These are phyloP conservation scores for Lactarius pseudohatsudake DNA, from an alignment of 768 basidiomycete species.

Conservation along the genomic window DNA sequence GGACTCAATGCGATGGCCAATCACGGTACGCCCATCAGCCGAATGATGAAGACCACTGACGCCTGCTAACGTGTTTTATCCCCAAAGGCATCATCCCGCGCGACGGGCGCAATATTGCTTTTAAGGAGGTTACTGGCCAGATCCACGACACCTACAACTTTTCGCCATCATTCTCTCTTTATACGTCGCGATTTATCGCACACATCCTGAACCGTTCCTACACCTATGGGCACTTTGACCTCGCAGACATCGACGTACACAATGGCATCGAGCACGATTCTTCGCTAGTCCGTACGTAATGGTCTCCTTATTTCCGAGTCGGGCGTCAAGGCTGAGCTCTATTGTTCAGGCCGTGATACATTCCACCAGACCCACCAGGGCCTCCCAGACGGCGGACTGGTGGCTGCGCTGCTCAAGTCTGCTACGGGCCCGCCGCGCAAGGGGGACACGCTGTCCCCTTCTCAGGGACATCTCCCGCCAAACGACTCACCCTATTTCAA, in stretches of 20 bases:
- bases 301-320: not conserved
- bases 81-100: constrained; percentile 47
- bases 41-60: not conserved
- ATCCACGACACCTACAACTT: constrained; percentile 69
- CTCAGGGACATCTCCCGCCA: constrained; percentile 4
- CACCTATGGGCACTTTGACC: constrained; percentile 55
- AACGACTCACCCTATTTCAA: constrained; percentile 17
- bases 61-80: not conserved
- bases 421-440: constrained; percentile 55
- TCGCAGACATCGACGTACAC: constrained; percentile 67
- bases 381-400: constrained; percentile 45
- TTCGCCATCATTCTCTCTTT: constrained; percentile 61
- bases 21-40: constrained; percentile 55
- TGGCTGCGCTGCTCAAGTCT: constrained; percentile 55
- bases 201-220: constrained; percentile 57
- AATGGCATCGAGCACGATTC: constrained; percentile 76
- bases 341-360: constrained; percentile 51
- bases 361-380: constrained; percentile 52
- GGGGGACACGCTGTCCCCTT: not conserved
- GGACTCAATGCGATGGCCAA: constrained; percentile 81
- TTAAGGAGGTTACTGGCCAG: constrained; percentile 44
- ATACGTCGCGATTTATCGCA: constrained; percentile 62
- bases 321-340: not conserved
- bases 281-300: constrained; percentile 54
- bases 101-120: constrained; percentile 70